Evolutionary conservation across 75 land plant genomes (phyloP), one percentile per base, ranked within the genome.

Genomic region (Chamaecyparis obtusa): DNA sequence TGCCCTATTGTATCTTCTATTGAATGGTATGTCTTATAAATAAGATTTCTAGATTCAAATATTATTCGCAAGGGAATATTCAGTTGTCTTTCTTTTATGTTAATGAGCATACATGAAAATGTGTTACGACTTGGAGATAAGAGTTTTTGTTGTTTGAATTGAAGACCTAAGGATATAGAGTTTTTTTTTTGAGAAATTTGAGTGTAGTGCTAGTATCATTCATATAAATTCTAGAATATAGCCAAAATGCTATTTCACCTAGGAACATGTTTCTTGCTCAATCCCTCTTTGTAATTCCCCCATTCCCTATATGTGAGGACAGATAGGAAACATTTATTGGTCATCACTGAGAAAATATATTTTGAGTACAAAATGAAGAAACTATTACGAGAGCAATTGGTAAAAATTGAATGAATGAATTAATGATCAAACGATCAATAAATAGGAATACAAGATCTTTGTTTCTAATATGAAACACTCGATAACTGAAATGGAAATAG

Each of bases 1-100:
- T 93, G 93, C 44, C 99, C 99, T 87, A 92, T 97, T 54, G 91
- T 93, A 41, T 90, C 92, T 27, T 92, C 96, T 83, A 90, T 93
- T 74, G 54, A 77, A 85, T 90, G 89, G 99, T 98, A 92, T 85
- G 93, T 88, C 67, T 41, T 89, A 36, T 78, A 9, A 39, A 78
- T 46, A 81, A 46, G 83, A 81, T 81, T 27, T 17, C 51, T 81
- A 27, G 30, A 24, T 81, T 46, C 48, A 37, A 39, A 36, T 21
- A 78, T 78, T 39, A 78, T 43, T 32, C 44, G 5, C 4, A 9
- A 81, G 32, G 30, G 33, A 81, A 30, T 46, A 27, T 46, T 33
- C 9, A 46, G 27, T 43, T 81, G 10, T 46, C 2, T 10, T 81
- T n/a, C 9, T 81, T 9, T 32, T 13, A 32, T 33, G 13, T 13